Evolutionary conservation across 108 stramenopile genomes (phyloP).

Genomic region (Craspedostauros australis): DNA sequence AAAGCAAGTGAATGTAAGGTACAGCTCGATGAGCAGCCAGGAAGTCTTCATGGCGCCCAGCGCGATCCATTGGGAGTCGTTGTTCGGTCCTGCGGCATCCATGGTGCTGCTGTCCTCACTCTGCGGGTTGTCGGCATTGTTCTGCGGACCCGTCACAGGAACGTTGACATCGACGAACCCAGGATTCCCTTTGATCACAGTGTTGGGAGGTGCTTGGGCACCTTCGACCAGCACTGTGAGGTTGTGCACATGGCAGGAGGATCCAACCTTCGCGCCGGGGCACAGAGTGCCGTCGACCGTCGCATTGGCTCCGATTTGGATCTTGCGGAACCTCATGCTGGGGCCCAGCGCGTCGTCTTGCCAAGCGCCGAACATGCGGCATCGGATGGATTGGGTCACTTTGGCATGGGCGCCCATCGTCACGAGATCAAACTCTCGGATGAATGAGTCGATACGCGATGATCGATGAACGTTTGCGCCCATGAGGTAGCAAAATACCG

Average conservation of each 20-base stretch:
- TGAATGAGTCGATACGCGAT: neutral
- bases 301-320: neutral
- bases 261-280: neutral
- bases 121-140: neutral
- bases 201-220: neutral
- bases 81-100: neutral
- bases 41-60: neutral
- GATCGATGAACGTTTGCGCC: neutral
- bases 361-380: conserved; percentile 1
- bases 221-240: neutral
- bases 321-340: neutral
- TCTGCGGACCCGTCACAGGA: no score
- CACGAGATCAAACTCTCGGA: conserved; percentile 9
- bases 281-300: neutral
- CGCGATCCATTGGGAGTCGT: neutral
- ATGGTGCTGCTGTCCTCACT: neutral
- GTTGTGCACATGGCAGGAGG: neutral
- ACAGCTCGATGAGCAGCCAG: conserved; percentile 7
- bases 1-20: neutral
- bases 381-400: neutral
- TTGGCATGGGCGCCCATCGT: neutral
- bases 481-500: conserved; percentile 1
- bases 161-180: neutral
- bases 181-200: conserved; percentile 1
- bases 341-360: neutral